phyloP scores from a whole-genome alignment of 2,329 filamentous ascomycete genomes.

The Colletotrichum simmondsii region DNA sequence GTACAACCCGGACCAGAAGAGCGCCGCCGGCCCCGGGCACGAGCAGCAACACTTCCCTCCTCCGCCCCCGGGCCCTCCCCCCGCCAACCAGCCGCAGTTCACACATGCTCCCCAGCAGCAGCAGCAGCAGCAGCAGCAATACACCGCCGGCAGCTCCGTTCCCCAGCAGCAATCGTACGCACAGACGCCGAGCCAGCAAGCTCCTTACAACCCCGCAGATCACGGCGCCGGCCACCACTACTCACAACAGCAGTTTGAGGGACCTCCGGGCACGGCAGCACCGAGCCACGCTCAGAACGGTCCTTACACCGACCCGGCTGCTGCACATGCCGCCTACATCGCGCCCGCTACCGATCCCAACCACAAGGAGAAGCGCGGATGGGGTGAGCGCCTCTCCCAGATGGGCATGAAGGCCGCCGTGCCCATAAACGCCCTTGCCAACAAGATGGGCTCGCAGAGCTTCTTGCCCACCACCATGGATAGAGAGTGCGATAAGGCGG shows the following conservation, averaged over 20 bases:
- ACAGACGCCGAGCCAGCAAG: constrained; percentile 1
- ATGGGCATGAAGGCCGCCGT: constrained; percentile 65
- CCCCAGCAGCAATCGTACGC: neutral
- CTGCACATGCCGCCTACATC: constrained; percentile 10
- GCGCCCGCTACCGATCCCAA: neutral
- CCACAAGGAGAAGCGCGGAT: constrained; percentile 32
- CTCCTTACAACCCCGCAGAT: constrained; percentile 29
- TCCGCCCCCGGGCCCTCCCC: constrained; percentile 29
- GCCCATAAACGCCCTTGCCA: constrained; percentile 83
- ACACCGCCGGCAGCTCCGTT: neutral
- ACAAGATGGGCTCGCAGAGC: constrained; percentile 84
- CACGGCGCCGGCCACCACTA: constrained; percentile 25
- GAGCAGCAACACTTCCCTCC: constrained; percentile 33
- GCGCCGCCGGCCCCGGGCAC: neutral
- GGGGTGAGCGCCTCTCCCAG: constrained; percentile 30
- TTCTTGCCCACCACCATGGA: constrained; percentile 90
- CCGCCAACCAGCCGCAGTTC: constrained; percentile 28
- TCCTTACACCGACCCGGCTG: neutral
- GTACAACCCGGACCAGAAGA: constrained; percentile 11
- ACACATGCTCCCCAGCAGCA: constrained; percentile 20
- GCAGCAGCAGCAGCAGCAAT: constrained; percentile 7
- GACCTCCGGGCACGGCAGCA: constrained; percentile 1
- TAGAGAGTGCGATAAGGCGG: constrained; percentile 91
- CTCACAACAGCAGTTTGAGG: constrained; percentile 9
- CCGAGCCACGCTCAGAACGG: neutral